These are phyloP conservation scores for Globomyces pollinis-pini DNA, from an alignment of 192 early-diverging fungal species.

Conservation along the genomic window DNA sequence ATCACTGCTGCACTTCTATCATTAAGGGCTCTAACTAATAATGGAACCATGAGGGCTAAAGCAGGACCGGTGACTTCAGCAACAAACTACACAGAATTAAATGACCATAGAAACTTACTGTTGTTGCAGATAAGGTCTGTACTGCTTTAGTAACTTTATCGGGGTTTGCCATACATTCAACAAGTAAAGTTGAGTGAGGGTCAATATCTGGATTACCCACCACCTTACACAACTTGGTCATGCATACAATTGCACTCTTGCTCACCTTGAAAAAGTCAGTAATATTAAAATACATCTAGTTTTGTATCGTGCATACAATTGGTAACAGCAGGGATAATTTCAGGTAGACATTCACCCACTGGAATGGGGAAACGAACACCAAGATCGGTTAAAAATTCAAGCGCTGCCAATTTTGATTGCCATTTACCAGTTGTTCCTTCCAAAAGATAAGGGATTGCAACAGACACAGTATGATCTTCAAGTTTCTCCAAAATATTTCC, in stretches of 20 bases:
- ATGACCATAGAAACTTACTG: no score
- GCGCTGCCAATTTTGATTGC: conserved; percentile 23
- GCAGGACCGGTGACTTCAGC: conserved; percentile 62
- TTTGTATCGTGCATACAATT: conserved; percentile 74
- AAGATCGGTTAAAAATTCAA: background rate
- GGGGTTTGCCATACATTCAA: conserved; percentile 67
- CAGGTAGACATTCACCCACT: conserved; percentile 33
- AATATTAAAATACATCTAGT: conserved; percentile 49
- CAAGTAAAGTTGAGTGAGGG: conserved; percentile 62
- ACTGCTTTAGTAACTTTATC: conserved; percentile 65
- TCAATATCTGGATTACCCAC: conserved; percentile 73
- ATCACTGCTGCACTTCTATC: conserved; percentile 60
- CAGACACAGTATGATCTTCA: background rate
- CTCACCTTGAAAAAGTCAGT: conserved; percentile 7
- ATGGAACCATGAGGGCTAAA: conserved; percentile 65
- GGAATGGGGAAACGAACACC: conserved; percentile 27
- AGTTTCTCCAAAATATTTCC: conserved; percentile 5
- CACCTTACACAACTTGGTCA: conserved; percentile 59
- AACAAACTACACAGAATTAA: no score
- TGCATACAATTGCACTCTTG: conserved; percentile 48
- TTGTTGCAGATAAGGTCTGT: conserved; percentile 57
- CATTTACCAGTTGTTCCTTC: conserved; percentile 33
- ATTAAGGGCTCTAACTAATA: conserved; percentile 42
- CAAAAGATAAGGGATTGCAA: conserved; percentile 22
- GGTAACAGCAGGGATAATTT: conserved; percentile 63